Evolutionary conservation across 2,329 filamentous ascomycete species (phyloP), one percentile per base, ranked within the genome.

Genomic region (Colletotrichum sp.): DNA sequence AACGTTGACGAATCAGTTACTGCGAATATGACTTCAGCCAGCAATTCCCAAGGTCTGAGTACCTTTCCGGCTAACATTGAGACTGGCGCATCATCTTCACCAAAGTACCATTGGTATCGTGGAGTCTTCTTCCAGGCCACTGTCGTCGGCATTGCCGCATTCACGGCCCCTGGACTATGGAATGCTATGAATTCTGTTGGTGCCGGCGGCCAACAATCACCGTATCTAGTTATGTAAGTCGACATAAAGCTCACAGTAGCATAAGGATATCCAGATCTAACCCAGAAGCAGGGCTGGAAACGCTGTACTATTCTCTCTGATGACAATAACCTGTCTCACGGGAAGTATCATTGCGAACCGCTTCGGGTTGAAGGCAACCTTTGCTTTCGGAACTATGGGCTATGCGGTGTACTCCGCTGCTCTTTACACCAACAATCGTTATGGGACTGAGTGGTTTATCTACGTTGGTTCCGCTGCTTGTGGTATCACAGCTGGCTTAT

Each of bases 321-420:
- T 86, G 80, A 83, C 81, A 2, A 77, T 85, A 62, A 77, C 83
- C 13, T 85, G 84, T 55, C 78, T 86, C 1, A 78, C 81, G 18
- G 83, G 84, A 9, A 81, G 80, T 18, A 80, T 83, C 13, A 70
- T 85, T 13, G 81, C 83, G 18, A 85, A 85, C 76, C 80, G 81
- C 10, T 81, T 84, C 64, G 82, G 83, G 12, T 77, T 85, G 6
- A 76, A 75, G 18, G 79, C 81, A 76, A 83, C 83, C 4, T 77
- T 86, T 6, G 81, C 83, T 52, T 77, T 86, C 13, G 84, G 84
- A 4, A 81, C 83, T 0, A 72, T 81, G 0, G 84, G 84, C 1
- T 86, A 83, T 57, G 81, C 81, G 9, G 63, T 86, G 4, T 86
- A 85, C 72, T 82, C 83, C 2, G 84, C 84, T 0, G 83, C 82